Evolutionary conservation across 208 protist genomes (phyloP).

Genomic region (Herpetomonas tarakana): DNA sequence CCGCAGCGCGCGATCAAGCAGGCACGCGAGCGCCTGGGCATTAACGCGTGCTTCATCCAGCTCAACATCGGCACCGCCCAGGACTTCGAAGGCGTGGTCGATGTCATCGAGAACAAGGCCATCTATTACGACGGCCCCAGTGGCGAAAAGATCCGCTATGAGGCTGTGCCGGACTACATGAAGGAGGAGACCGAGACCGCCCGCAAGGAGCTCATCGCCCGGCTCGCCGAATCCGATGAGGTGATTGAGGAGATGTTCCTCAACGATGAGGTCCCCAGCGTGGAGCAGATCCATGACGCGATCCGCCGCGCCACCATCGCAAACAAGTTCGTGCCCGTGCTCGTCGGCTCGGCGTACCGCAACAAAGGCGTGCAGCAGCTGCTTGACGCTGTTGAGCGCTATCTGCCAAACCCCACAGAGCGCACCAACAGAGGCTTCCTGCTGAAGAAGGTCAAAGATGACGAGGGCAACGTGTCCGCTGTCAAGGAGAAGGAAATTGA

Average conservation of each 20-base stretch:
- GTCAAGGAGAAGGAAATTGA: constrained; percentile 79
- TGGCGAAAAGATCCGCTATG: constrained; percentile 86
- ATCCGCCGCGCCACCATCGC: constrained; percentile 94
- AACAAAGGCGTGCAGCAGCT: constrained; percentile 99
- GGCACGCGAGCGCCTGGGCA: constrained; percentile 90
- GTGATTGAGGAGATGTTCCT: constrained; percentile 94
- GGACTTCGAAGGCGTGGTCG: constrained; percentile 96
- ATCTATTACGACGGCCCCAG: constrained; percentile 93
- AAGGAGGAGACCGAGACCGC: constrained; percentile 65
- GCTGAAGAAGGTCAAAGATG: constrained; percentile 85
- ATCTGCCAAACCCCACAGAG: constrained; percentile 96
- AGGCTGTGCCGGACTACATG: constrained; percentile 80
- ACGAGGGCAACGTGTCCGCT: constrained; percentile 69
- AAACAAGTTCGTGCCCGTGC: constrained; percentile 96
- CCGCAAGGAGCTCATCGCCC: constrained; percentile 90
- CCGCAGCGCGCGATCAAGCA: constrained; percentile 76
- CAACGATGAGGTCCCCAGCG: constrained; percentile 88
- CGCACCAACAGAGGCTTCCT: constrained; percentile 78
- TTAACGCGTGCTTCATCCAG: constrained; percentile 96
- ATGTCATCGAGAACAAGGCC: constrained; percentile 92
- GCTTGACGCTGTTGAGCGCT: constrained; percentile 96
- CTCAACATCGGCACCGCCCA: constrained; percentile 96
- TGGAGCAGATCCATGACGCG: constrained; percentile 86
- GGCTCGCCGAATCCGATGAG: constrained; percentile 95
- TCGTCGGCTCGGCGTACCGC: constrained; percentile 97